phyloP scores from a whole-genome alignment of 305 asterid species.

The Solanum hybrid region DNA sequence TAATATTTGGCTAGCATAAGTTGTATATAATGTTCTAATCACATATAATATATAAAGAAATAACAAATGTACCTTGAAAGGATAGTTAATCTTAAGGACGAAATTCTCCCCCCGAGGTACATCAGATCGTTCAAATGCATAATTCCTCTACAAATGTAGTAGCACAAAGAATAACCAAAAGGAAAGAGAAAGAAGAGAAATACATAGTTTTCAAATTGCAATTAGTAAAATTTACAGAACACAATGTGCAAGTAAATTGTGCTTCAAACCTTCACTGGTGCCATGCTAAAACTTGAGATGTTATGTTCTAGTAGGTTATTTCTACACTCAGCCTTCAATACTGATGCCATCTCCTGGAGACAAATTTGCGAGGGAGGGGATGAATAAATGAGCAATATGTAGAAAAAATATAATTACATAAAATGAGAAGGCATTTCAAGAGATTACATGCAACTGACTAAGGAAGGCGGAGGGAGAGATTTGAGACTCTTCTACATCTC shows the following conservation, averaged over 20 bases:
- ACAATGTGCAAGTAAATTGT: slow-evolving; percentile 1
- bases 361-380: neutral
- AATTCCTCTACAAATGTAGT: slow-evolving; percentile 52
- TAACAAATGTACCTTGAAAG: slow-evolving; percentile 54
- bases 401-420: slow-evolving; percentile 8
- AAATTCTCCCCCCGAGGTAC: slow-evolving; percentile 79
- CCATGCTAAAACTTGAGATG: slow-evolving; percentile 72
- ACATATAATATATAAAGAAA: neutral
- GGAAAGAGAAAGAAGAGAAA: slow-evolving; percentile 3
- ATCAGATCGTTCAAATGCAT: slow-evolving; percentile 90
- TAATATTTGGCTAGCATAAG: neutral
- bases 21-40: neutral
- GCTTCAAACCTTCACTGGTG: slow-evolving; percentile 78
- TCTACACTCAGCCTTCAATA: slow-evolving; percentile 58
- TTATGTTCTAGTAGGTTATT: slow-evolving; percentile 46
- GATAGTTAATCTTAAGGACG: slow-evolving; percentile 77
- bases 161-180: slow-evolving; percentile 8
- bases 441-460: slow-evolving; percentile 59
- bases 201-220: neutral
- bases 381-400: slow-evolving; percentile 9
- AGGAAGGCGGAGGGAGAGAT: slow-evolving; percentile 36
- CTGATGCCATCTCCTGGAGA: slow-evolving; percentile 74
- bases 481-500: slow-evolving; percentile 46
- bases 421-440: slow-evolving; percentile 4
- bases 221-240: neutral